Base-by-base conservation (phyloP, 2,329 filamentous ascomycete genomes). In the Zopfia rhizophila region DNA sequence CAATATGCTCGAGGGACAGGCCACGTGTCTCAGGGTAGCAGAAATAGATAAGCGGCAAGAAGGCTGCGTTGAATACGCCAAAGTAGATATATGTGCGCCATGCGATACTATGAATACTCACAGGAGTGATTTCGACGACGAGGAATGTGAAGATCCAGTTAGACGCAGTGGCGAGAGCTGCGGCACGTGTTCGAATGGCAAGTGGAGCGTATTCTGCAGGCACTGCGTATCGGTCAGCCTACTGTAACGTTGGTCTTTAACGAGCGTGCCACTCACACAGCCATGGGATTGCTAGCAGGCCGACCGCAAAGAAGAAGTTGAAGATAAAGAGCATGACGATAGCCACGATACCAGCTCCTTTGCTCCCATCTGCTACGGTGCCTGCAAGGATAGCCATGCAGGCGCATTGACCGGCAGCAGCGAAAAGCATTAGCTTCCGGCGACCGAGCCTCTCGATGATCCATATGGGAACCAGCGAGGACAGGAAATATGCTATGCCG, bases 1-100 rank as follows among this genome's bases (percentile, higher is more conserved):
- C 89, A 38, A 93, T 84, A 71, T 93, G 82, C 69, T 94, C 90
- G 14, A 93, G 80, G 0, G 82, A 84, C 6, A 91, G 79, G 5
- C 88, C 88, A 78, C 93, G 93, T 44, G 90, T 93, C 77, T 93
- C 43, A 8, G 43, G 36, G 65, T 94, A 46, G 72, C 84, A 83
- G 65, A 86, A 85, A 49, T 57, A 72, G 16, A 61, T 24, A 24
- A 43, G 23, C 3, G 48, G 48, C 6, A 51, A 41, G 38, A 56
- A 60, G 2, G 45, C 48, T 3, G 61, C 45, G 19, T 57, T 55
- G 25, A 59, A 59, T 10, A 24, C 18, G 11, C 10, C 22, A 27
- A 30, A 24, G 33, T 28, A 6, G 19, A 45, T 27, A 41, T 74
- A 77, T 43, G 76, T 75, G 0, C 60, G 64, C 74, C 74, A 77